Percentiles rank a stretch among this genome's conserved stretches.
Evolutionary conservation across 108 stramenopile species (phyloP).

Genomic region (Ochromonas danica): DNA sequence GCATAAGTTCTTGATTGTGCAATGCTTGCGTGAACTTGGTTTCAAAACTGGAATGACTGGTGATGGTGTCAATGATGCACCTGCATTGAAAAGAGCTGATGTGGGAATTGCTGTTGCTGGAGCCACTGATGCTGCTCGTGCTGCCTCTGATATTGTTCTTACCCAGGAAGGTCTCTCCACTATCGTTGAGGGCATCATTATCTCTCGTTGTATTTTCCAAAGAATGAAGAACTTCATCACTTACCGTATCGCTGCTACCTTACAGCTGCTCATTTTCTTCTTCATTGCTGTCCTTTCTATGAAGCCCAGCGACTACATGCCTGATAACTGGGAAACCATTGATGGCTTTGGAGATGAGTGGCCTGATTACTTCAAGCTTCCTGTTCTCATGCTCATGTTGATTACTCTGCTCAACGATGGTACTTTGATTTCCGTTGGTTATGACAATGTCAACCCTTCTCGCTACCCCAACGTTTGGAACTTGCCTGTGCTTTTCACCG

Average conservation of each 20-base stretch:
- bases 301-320: constrained; percentile 10
- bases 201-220: constrained; percentile 64
- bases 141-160: constrained; percentile 77
- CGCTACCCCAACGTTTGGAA: constrained; percentile 57
- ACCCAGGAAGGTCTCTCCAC: constrained; percentile 69
- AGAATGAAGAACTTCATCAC: constrained; percentile 62
- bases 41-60: constrained; percentile 65
- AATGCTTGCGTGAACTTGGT: constrained; percentile 42
- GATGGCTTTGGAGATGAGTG: constrained; percentile 15
- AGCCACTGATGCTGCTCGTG: constrained; percentile 82
- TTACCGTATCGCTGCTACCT: constrained; percentile 64
- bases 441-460: constrained; percentile 58
- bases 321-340: not conserved
- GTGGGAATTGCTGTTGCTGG: constrained; percentile 73
- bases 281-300: constrained; percentile 31
- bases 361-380: constrained; percentile 6
- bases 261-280: constrained; percentile 68
- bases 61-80: constrained; percentile 83
- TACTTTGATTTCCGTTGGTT: constrained; percentile 29
- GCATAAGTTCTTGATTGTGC: constrained; percentile 70
- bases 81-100: constrained; percentile 76
- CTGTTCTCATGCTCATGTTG: constrained; percentile 26
- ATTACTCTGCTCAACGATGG: constrained; percentile 28
- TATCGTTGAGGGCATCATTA: constrained; percentile 66
- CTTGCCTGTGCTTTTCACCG: constrained; percentile 57